phyloP scores from a whole-genome alignment of 805 yeast genomes.

The Metschnikowia cubensis region DNA sequence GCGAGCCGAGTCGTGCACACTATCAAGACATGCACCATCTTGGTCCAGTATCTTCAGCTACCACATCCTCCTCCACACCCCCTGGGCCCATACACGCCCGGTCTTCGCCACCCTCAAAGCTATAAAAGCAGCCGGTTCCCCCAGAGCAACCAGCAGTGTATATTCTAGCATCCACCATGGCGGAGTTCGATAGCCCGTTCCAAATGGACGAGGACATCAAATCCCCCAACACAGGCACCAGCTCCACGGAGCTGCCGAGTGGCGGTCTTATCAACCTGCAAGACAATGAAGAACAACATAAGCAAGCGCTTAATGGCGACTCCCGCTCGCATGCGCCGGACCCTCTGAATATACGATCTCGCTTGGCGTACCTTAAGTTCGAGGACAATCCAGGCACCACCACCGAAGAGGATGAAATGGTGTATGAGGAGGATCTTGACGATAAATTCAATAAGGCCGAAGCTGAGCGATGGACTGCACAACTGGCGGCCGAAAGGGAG shows the following conservation, averaged over 20 bases:
- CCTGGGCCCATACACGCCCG: neutral
- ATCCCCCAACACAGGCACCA: neutral
- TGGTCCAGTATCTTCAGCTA: neutral
- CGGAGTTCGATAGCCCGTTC: slow-evolving; percentile 38
- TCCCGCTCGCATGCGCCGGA: slow-evolving; percentile 6
- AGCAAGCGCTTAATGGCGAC: neutral
- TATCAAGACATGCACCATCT: neutral
- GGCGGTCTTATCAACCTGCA: neutral
- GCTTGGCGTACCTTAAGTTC: slow-evolving; percentile 24
- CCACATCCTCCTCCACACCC: neutral
- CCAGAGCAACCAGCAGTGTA: neutral
- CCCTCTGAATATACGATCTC: slow-evolving; percentile 27
- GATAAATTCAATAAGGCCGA: slow-evolving; percentile 33
- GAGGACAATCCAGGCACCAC: slow-evolving; percentile 26
- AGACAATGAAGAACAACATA: neutral
- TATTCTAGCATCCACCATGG: slow-evolving; percentile 17
- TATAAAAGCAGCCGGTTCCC: neutral
- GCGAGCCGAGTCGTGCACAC: slow-evolving; percentile 2
- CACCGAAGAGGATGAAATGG: slow-evolving; percentile 25
- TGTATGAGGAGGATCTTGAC: slow-evolving; percentile 39
- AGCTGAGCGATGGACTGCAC: slow-evolving; percentile 18
- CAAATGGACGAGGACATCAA: slow-evolving; percentile 43
- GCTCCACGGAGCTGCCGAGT: neutral
- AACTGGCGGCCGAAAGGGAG: neutral
- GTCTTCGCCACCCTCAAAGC: neutral